Evolutionary conservation across 2,329 filamentous ascomycete genomes (phyloP), one percentile per base, ranked within the genome.

Genomic region (Aspergillus sp.): DNA sequence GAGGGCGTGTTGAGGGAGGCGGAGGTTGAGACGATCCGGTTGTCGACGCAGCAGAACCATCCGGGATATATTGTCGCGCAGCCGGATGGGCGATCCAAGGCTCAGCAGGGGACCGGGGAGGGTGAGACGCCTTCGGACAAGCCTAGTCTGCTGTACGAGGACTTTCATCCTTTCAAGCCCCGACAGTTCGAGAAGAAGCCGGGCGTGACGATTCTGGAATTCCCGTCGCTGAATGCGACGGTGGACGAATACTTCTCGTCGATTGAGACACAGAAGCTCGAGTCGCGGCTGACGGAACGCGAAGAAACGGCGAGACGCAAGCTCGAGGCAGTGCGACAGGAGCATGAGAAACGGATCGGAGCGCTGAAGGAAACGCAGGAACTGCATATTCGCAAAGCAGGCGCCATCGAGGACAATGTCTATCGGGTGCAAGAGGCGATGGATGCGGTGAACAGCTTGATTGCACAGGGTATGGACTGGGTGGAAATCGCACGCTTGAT

Each of bases 221-320:
- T 93, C 65, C 84, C 91, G 6, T 90, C 88, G 10, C 98, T 96
- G 80, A 97, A 97, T 75, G 90, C 90, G 71, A 95, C 92, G 0
- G 92, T 96, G 0, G 95, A 99, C 71, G 91, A 96, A 66, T 99
- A 97, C 79, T 98, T 96, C 75, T 98, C 95, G 0, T 98, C 94
- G 0, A 86, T 98, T 26, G 95, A 99, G 77, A 92, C 93, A 0
- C 94, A 97, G 73, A 96, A 91, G 72, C 82, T 98, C 1, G 90
- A 96, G 73, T 96, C 91, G 1, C 85, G 87, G 55, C 78, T 98
- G 4, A 87, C 86, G 4, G 94, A 98, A 73, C 86, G 89, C 52
- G 92, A 99, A 74, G 87, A 89, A 20, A 82, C 84, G 4, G 95
- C 95, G 3, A 90, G 89, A 76, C 87, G 86, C 69, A 96, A 96